These are phyloP conservation scores for Xylaria sp. DNA, from an alignment of 2,329 filamentous ascomycete species.

Conservation along the genomic window DNA sequence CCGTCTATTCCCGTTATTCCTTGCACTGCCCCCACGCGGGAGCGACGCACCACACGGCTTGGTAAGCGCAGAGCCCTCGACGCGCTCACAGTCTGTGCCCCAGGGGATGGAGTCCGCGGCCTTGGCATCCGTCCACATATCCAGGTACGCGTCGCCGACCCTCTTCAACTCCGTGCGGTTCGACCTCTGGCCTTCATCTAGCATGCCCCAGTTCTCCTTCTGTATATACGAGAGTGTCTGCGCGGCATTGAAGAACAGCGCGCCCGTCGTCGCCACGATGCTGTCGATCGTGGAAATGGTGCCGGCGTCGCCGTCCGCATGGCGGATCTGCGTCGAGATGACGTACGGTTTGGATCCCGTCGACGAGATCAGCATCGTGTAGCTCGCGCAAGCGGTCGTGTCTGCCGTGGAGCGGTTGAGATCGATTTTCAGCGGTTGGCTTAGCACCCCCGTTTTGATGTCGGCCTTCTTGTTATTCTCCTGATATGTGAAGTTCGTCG, in stretches of 20 bases:
- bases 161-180: constrained; percentile 48
- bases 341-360: constrained; percentile 49
- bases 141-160: constrained; percentile 52
- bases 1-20: constrained; percentile 48
- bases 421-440: constrained; percentile 43
- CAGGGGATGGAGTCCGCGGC: constrained; percentile 50
- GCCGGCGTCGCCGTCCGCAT: constrained; percentile 40
- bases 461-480: constrained; percentile 45
- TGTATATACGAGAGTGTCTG: constrained; percentile 49
- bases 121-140: constrained; percentile 53
- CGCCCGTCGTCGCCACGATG: constrained; percentile 51
- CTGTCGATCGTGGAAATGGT: constrained; percentile 49
- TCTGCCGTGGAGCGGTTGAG: constrained; percentile 46
- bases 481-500: constrained; percentile 45
- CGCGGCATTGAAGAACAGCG: constrained; percentile 52
- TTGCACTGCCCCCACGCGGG: constrained; percentile 47
- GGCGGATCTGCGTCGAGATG: constrained; percentile 51
- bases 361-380: constrained; percentile 51
- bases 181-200: constrained; percentile 42
- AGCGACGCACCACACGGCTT: constrained; percentile 47
- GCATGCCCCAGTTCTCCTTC: constrained; percentile 48
- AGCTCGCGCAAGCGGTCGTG: constrained; percentile 47
- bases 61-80: constrained; percentile 50
- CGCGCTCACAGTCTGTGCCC: constrained; percentile 51
- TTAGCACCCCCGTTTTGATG: constrained; percentile 42